Percentiles rank a stretch among this genome's conserved stretches.
Evolutionary conservation across 371 early-diverging fungal genomes (phyloP).

Genomic region (Mortierella sp.): DNA sequence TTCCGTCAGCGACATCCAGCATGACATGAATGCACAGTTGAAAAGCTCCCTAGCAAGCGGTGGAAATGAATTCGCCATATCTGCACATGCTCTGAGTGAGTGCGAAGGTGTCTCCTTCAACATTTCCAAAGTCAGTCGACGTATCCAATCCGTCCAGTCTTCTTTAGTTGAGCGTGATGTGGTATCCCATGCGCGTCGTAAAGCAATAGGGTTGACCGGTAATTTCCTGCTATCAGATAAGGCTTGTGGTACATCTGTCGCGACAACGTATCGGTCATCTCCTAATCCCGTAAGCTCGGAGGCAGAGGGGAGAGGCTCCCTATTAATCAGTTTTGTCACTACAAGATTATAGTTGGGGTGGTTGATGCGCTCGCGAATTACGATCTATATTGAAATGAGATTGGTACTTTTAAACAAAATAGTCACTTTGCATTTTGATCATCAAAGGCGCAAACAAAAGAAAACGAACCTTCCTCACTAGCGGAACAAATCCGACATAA

Average conservation of each 20-base stretch:
- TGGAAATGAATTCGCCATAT: constrained; percentile 84
- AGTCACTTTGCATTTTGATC: not conserved
- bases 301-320: constrained; percentile 30
- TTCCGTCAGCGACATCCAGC: constrained; percentile 94
- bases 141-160: constrained; percentile 98
- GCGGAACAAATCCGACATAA: constrained; percentile 91
- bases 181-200: constrained; percentile 95
- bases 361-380: constrained; percentile 25
- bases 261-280: constrained; percentile 47
- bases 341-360: constrained; percentile 39
- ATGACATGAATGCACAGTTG: constrained; percentile 98
- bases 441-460: not conserved
- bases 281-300: constrained; percentile 52
- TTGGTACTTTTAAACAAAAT: not conserved
- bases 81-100: constrained; percentile 92
- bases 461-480: constrained; percentile 78
- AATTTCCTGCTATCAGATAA: constrained; percentile 67
- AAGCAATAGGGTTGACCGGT: constrained; percentile 88
- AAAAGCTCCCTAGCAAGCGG: constrained; percentile 94
- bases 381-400: constrained; percentile 5
- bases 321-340: constrained; percentile 32
- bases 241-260: constrained; percentile 51
- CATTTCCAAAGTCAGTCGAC: constrained; percentile 90
- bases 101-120: constrained; percentile 96
- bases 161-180: constrained; percentile 91